Evolutionary conservation across 169 alveolate species (phyloP), one percentile per base, ranked within the genome.

Genomic region (Plasmodium gallinaceum): DNA sequence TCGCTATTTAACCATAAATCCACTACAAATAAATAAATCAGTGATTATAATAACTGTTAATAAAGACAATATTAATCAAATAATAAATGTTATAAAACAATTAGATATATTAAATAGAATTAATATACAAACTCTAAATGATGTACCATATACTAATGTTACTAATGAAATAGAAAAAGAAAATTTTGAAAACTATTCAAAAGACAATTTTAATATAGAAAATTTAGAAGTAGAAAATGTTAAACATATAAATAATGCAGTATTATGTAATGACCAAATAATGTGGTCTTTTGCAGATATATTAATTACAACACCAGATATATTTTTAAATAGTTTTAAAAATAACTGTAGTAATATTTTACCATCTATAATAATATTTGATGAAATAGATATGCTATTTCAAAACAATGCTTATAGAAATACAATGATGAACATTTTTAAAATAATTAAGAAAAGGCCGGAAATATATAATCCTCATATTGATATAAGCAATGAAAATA

Each of bases 341-440:
- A 54, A 80, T 20, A 66, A 88, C 37, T 43, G 46, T 14, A 37
- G 72, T n/a, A 37, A 78, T 32, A 86, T 88, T 12, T 22, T 80
- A 10, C 96, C 96, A 43, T 90, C 93, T 6, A 88, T 93, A 20
- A 92, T 94, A 26, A 94, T 94, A 8, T 94, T 94, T 57, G 96
- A 94, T 71, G 96, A 94, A 71, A 92, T 90, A 46, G 96, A 94
- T 52, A 87, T 78, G 91, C 92, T 94, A 7, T 86, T 92, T 46
- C 95, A 94, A 65, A 94, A 92, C 80, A 92, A 92, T 76, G 94
- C 95, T 16, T 76, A 88, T 61, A 86, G 96, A 60, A 92, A 93
- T 65, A 91, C 94, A 12, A 74, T 94, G 90, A 88, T 94, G 94
- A 93, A 94, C 37, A 88, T 94, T 37, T 83, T 91, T 22, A 73